Conservation (phyloP, 2,329 filamentous ascomycete species). For the Ceratocystiopsis sp. region DNA sequence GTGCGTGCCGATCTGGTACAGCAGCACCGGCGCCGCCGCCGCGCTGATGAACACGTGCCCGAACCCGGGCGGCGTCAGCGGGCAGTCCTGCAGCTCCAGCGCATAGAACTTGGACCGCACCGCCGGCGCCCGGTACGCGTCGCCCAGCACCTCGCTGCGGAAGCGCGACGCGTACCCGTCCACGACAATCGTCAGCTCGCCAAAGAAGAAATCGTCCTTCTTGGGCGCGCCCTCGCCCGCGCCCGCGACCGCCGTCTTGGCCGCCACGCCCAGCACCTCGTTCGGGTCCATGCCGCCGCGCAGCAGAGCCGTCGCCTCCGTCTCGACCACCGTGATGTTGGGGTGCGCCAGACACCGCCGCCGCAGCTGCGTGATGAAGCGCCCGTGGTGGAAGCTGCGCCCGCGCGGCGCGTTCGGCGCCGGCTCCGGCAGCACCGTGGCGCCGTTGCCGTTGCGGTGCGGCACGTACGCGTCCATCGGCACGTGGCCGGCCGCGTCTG, state of each 20-base stretch:
- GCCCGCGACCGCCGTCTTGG: conserved; percentile 32
- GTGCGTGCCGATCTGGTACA: conserved; percentile 93
- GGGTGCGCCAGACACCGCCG: conserved; percentile 54
- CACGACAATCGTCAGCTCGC: conserved; percentile 68
- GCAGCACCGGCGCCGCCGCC: conserved; percentile 57
- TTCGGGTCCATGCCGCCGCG: conserved; percentile 45
- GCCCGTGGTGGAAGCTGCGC: conserved; percentile 79
- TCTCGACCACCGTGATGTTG: conserved; percentile 85
- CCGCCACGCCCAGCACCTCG: conserved; percentile 71
- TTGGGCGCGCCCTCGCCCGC: conserved; percentile 18
- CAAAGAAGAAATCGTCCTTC: conserved; percentile 65
- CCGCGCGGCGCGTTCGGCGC: conserved; percentile 39
- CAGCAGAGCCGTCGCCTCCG: conserved; percentile 63
- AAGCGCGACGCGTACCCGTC: conserved; percentile 92
- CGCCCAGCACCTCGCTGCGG: conserved; percentile 57
- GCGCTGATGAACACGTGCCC: conserved; percentile 73
- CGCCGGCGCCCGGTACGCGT: conserved; percentile 32
- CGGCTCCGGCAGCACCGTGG: not conserved
- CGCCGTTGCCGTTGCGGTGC: not conserved
- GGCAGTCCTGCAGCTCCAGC: conserved; percentile 77
- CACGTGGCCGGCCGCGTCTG: conserved; percentile 30
- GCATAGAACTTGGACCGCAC: conserved; percentile 83
- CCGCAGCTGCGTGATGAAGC: conserved; percentile 73
- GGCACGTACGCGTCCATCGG: conserved; percentile 9
- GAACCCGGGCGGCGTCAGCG: conserved; percentile 55